A percentile compares a stretch with the other conserved stretches of the same genome.
Evolutionary conservation across 2,329 filamentous ascomycete genomes (phyloP).

Genomic region (Cyclaneusma minus): DNA sequence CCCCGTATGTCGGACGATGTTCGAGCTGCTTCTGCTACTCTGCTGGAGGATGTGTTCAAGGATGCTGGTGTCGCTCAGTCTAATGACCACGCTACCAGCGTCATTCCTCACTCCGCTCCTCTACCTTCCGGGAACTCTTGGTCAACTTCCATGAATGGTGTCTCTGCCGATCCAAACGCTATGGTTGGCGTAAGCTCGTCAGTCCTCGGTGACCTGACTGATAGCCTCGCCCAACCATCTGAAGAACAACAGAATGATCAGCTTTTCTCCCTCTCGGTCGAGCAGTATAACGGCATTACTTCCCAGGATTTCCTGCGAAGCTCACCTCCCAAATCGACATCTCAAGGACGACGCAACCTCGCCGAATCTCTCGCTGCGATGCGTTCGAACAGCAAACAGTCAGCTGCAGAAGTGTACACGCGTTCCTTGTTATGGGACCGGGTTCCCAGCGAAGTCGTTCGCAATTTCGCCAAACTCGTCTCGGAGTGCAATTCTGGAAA

Average conservation of each 20-base stretch:
- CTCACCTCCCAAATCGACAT: constrained; percentile 32
- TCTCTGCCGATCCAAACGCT: constrained; percentile 24
- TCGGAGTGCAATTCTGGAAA: constrained; percentile 49
- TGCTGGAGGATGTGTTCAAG: constrained; percentile 70
- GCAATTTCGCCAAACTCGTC: constrained; percentile 84
- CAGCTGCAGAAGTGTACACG: constrained; percentile 79
- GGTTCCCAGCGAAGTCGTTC: constrained; percentile 81
- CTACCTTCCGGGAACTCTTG: constrained; percentile 36
- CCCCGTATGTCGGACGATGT: constrained; percentile 70
- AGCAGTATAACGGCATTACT: constrained; percentile 77
- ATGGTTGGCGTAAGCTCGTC: constrained; percentile 38
- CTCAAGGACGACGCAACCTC: constrained; percentile 56
- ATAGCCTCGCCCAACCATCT: constrained; percentile 56
- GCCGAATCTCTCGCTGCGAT: constrained; percentile 69
- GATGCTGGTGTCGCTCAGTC: constrained; percentile 46
- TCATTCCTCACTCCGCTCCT: constrained; percentile 26
- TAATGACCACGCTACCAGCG: constrained; percentile 23
- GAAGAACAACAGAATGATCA: constrained; percentile 81
- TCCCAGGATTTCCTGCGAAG: constrained; percentile 57
- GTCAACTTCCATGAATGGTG: constrained; percentile 27
- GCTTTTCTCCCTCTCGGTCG: constrained; percentile 69
- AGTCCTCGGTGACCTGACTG: constrained; percentile 49
- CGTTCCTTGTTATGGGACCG: constrained; percentile 87
- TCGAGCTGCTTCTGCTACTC: constrained; percentile 58
- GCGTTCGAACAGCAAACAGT: constrained; percentile 54